phyloP scores from a whole-genome alignment of 371 early-diverging fungal species.

The Entomophthora muscae region DNA sequence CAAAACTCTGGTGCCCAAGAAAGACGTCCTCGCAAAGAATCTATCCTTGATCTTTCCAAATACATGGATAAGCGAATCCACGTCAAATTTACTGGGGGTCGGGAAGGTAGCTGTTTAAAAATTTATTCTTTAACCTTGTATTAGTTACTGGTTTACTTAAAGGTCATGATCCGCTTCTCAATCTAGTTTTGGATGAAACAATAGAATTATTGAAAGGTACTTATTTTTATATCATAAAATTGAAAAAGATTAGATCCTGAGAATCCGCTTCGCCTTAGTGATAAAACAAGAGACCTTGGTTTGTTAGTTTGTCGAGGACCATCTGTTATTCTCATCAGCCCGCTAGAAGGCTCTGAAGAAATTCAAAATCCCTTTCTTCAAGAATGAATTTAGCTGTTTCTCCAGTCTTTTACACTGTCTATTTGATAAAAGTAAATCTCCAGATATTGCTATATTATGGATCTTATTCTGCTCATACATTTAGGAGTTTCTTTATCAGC shows the following conservation, averaged over 20 bases:
- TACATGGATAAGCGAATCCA: slow-evolving; percentile 81
- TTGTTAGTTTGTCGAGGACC: slow-evolving; percentile 83
- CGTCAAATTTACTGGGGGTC: slow-evolving; percentile 85
- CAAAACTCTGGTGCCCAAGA: neutral
- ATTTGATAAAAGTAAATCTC: no score
- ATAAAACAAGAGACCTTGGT: slow-evolving; percentile 55
- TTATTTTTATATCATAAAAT: neutral
- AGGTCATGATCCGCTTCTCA: slow-evolving; percentile 83
- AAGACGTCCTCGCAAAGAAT: slow-evolving; percentile 29
- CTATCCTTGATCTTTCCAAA: slow-evolving; percentile 78
- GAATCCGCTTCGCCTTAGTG: slow-evolving; percentile 32
- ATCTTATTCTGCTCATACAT: no score
- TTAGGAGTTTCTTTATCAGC: no score
- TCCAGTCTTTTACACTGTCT: no score
- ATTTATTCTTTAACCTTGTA: neutral
- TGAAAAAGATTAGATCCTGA: slow-evolving; percentile 34
- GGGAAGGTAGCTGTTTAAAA: slow-evolving; percentile 60
- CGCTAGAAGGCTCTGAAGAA: slow-evolving; percentile 77
- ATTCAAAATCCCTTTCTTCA: slow-evolving; percentile 79
- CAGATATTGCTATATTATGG: no score
- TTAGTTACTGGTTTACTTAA: slow-evolving; percentile 78
- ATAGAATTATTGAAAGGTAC: slow-evolving; percentile 60
- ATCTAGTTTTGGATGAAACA: slow-evolving; percentile 84
- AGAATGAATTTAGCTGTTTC: no score
- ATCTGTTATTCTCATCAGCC: slow-evolving; percentile 74